Conservation (phyloP, 129 eudicot genomes). For the Calendula officinalis region DNA sequence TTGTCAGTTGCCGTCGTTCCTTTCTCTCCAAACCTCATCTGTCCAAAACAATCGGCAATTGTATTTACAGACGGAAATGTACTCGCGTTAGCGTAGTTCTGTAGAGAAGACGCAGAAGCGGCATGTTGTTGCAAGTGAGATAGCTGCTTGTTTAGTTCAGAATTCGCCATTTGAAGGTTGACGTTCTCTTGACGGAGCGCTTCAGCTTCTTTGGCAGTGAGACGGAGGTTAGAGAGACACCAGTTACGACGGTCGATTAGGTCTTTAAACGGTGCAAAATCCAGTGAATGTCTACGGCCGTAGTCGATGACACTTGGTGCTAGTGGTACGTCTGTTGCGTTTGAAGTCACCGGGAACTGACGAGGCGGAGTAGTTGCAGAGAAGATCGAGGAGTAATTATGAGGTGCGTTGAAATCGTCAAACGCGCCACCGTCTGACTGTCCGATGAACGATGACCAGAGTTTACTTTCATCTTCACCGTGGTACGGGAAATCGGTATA, state of each 20-base stretch:
- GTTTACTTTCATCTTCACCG: slow-evolving; percentile 24
- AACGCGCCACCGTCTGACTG: slow-evolving; percentile 36
- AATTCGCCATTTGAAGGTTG: slow-evolving; percentile 63
- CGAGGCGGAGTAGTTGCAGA: slow-evolving; percentile 26
- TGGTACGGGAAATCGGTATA: slow-evolving; percentile 35
- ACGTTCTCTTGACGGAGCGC: slow-evolving; percentile 84
- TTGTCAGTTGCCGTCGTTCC: slow-evolving; percentile 21
- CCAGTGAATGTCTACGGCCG: slow-evolving; percentile 32
- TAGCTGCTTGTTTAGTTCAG: slow-evolving; percentile 51
- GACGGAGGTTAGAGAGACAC: slow-evolving; percentile 58
- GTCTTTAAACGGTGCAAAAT: slow-evolving; percentile 51
- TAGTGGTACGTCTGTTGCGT: slow-evolving; percentile 22
- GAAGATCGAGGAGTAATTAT: slow-evolving; percentile 41
- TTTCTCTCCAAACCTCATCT: slow-evolving; percentile 42
- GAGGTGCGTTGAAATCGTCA: slow-evolving; percentile 25
- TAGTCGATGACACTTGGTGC: slow-evolving; percentile 26
- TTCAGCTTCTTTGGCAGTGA: slow-evolving; percentile 57
- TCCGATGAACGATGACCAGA: slow-evolving; percentile 31
- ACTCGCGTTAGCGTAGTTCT: slow-evolving; percentile 24
- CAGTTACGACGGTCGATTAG: slow-evolving; percentile 44
- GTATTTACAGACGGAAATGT: slow-evolving; percentile 20
- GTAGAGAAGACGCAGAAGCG: slow-evolving; percentile 32
- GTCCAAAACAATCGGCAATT: slow-evolving; percentile 30
- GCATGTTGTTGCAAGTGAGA: slow-evolving; percentile 40
- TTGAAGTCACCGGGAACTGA: slow-evolving; percentile 22